Evolutionary conservation across 2,329 filamentous ascomycete genomes (phyloP).

Genomic region (Diplodia corticola): DNA sequence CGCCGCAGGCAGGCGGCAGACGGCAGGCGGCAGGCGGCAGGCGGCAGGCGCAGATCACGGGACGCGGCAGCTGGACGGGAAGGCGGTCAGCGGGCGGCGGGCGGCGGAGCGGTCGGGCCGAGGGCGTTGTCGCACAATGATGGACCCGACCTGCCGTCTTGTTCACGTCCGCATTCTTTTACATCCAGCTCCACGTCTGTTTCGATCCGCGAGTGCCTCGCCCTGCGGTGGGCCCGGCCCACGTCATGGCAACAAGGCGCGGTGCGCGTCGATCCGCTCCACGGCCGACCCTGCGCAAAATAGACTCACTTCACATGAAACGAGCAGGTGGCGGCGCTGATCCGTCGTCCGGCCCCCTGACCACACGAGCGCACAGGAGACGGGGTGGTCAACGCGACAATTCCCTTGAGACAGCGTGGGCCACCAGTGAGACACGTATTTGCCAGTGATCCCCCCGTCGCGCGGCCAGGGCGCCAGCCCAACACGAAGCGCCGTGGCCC

Average conservation of each 20-base stretch:
- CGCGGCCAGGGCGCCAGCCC: neutral
- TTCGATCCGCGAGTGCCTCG: neutral
- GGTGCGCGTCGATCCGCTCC: neutral
- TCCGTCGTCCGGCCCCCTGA: slow-evolving; percentile 10
- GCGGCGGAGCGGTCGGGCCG: neutral
- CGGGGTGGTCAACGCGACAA: neutral
- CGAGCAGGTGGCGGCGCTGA: neutral
- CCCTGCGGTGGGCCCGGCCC: neutral
- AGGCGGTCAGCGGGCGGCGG: neutral
- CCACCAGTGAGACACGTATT: slow-evolving; percentile 5
- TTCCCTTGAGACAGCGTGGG: slow-evolving; percentile 12
- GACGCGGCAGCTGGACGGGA: too few species aligned
- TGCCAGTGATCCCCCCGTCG: neutral
- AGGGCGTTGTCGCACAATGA: neutral
- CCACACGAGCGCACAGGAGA: neutral
- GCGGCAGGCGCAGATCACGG: neutral
- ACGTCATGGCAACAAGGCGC: neutral
- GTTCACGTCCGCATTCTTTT: neutral
- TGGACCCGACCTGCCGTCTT: too few species aligned
- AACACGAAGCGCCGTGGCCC: neutral
- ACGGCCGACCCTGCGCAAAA: neutral
- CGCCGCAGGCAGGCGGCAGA: too few species aligned
- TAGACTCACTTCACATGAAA: slow-evolving; percentile 4
- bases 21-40: too few species aligned
- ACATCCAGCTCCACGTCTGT: neutral